Conservation (phyloP, 169 alveolate genomes). For the Perkinsus olseni region DNA sequence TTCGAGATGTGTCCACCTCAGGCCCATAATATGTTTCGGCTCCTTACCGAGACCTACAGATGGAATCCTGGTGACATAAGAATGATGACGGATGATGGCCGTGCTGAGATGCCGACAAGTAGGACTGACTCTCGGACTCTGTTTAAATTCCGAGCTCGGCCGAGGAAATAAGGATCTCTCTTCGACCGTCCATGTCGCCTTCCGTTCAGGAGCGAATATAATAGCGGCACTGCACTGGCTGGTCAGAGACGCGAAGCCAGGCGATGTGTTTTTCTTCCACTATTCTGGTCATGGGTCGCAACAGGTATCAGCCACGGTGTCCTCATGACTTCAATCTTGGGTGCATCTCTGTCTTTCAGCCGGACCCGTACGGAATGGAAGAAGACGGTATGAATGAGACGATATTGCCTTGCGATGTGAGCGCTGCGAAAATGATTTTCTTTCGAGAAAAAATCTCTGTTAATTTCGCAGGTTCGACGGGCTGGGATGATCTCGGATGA, state of each 20-base stretch:
- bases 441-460: not conserved
- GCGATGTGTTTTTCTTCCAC: constrained; percentile 30
- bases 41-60: not conserved
- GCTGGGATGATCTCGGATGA: constrained; percentile 34
- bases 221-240: constrained; percentile 32
- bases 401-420: constrained; percentile 29
- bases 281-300: constrained; percentile 40
- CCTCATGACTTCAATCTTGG: not conserved
- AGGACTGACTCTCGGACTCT: not conserved
- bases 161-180: too few species aligned
- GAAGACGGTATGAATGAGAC: constrained; percentile 40
- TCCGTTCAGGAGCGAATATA: constrained; percentile 25
- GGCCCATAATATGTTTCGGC: not conserved
- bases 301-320: not conserved
- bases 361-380: constrained; percentile 23
- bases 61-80: not conserved
- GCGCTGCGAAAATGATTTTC: not conserved
- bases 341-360: not conserved
- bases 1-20: not conserved
- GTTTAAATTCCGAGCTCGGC: too few species aligned
- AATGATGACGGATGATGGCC: not conserved
- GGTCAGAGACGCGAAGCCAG: constrained; percentile 26
- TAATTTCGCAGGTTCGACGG: not conserved
- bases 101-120: not conserved
- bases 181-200: too few species aligned